A percentile compares a stretch with the other conserved stretches of the same genome.
Evolutionary conservation across 177 flowering plant genomes (phyloP).

Genomic region (Vitis hybrid): DNA sequence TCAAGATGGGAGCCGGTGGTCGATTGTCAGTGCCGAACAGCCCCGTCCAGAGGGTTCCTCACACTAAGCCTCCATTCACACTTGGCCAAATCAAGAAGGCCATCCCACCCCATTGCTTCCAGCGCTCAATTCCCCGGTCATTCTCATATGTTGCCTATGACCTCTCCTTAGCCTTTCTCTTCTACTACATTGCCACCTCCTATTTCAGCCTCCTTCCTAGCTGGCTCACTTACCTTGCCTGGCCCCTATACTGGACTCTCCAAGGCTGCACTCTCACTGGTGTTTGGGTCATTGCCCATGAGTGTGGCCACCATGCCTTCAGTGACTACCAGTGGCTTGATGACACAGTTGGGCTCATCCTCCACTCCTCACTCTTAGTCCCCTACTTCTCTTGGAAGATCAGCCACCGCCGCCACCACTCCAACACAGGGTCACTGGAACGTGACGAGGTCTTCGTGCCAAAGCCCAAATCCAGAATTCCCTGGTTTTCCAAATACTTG

Average conservation of each 20-base stretch:
- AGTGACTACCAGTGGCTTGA: constrained; percentile 32
- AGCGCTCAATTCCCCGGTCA: constrained; percentile 36
- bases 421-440: constrained; percentile 37
- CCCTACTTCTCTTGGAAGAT: constrained; percentile 41
- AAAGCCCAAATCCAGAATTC: constrained; percentile 21
- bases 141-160: constrained; percentile 36
- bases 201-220: constrained; percentile 20
- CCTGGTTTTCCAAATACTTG: constrained; percentile 28
- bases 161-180: constrained; percentile 16
- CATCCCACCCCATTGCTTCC: constrained; percentile 43
- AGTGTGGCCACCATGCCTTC: constrained; percentile 43
- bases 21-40: neutral
- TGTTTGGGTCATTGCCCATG: constrained; percentile 41
- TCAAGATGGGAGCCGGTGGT: constrained; percentile 10
- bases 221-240: constrained; percentile 20
- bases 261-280: constrained; percentile 36
- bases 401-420: constrained; percentile 47
- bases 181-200: constrained; percentile 31
- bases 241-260: constrained; percentile 34
- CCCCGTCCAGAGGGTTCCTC: constrained; percentile 18
- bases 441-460: constrained; percentile 45
- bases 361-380: constrained; percentile 32
- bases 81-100: constrained; percentile 36
- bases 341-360: constrained; percentile 31
- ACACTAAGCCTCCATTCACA: constrained; percentile 35